A percentile compares a stretch with the other conserved stretches of the same genome.
Conservation (phyloP, 2,329 filamentous ascomycete genomes). For the Paradendryphiella salina region DNA sequence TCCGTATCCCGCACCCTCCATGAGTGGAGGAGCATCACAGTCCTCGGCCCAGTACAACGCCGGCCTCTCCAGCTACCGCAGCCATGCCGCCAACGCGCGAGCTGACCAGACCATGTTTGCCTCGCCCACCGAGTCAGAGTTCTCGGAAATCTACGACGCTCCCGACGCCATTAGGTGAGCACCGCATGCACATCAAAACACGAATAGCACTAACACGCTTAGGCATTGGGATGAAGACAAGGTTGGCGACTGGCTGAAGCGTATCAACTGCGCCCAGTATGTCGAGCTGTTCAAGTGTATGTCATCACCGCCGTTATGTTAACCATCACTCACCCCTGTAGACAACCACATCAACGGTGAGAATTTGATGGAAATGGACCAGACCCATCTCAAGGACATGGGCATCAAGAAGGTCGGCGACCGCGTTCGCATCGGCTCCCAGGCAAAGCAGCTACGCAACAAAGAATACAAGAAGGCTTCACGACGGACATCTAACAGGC, state of each 20-base stretch:
- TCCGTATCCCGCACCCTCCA: conserved; percentile 63
- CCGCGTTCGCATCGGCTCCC: conserved; percentile 74
- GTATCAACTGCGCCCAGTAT: conserved; percentile 92
- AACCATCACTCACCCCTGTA: conserved; percentile 38
- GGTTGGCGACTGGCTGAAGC: conserved; percentile 87
- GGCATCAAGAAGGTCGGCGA: conserved; percentile 98
- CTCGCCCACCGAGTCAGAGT: conserved; percentile 90
- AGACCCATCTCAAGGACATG: conserved; percentile 94
- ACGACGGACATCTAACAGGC: conserved; percentile 76
- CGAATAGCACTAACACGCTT: conserved; percentile 22
- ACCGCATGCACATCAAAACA: not conserved
- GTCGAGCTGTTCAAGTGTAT: conserved; percentile 79
- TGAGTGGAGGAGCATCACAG: conserved; percentile 45
- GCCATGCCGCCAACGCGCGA: conserved; percentile 36
- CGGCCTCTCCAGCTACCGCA: conserved; percentile 43
- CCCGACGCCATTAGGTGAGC: conserved; percentile 61
- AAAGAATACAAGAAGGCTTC: conserved; percentile 54
- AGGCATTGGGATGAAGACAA: conserved; percentile 84
- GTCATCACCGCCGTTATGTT: not conserved
- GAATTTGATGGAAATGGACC: conserved; percentile 95
- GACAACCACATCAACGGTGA: conserved; percentile 97
- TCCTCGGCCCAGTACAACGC: conserved; percentile 43
- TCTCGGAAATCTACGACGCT: conserved; percentile 75
- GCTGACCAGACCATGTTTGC: conserved; percentile 62
- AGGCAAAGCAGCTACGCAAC: conserved; percentile 55